Evolutionary conservation across 2,329 filamentous ascomycete genomes (phyloP).

Genomic region (Penicillium rolfsii): DNA sequence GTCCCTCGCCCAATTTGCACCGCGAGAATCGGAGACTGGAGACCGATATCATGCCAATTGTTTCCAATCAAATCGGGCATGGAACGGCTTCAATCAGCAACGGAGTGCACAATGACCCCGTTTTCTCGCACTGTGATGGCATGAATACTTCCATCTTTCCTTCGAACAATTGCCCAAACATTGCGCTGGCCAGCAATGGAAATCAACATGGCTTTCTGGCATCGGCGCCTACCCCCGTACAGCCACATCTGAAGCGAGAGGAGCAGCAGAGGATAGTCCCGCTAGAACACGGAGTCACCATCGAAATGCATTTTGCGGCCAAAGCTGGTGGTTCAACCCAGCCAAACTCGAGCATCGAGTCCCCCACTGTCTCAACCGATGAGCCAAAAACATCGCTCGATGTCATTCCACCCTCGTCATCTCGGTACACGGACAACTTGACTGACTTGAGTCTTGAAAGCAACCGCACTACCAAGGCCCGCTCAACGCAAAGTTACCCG

Average conservation of each 20-base stretch:
- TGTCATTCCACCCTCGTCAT: slow-evolving; percentile 1
- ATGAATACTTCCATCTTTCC: not conserved
- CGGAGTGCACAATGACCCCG: not conserved
- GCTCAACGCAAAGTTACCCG: slow-evolving; percentile 37
- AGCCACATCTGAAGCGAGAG: not conserved
- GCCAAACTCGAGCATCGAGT: not conserved
- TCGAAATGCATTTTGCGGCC: not conserved
- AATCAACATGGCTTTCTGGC: not conserved
- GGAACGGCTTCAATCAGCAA: not conserved
- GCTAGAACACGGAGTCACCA: not conserved
- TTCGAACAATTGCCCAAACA: not conserved
- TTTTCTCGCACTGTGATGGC: not conserved
- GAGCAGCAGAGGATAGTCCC: not conserved
- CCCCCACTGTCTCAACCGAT: slow-evolving; percentile 14
- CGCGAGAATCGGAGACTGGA: not conserved
- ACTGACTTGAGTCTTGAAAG: slow-evolving; percentile 21
- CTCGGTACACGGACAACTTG: slow-evolving; percentile 15
- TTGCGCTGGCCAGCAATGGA: not conserved
- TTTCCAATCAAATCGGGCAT: not conserved
- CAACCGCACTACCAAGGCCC: slow-evolving; percentile 16
- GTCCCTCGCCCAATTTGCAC: not conserved
- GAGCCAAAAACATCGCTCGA: slow-evolving; percentile 1
- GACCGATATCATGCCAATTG: not conserved
- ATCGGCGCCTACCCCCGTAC: not conserved
- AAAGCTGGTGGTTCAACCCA: no score